Base-by-base conservation (phyloP, 305 asterid species). In the Plantago lanceolata region DNA sequence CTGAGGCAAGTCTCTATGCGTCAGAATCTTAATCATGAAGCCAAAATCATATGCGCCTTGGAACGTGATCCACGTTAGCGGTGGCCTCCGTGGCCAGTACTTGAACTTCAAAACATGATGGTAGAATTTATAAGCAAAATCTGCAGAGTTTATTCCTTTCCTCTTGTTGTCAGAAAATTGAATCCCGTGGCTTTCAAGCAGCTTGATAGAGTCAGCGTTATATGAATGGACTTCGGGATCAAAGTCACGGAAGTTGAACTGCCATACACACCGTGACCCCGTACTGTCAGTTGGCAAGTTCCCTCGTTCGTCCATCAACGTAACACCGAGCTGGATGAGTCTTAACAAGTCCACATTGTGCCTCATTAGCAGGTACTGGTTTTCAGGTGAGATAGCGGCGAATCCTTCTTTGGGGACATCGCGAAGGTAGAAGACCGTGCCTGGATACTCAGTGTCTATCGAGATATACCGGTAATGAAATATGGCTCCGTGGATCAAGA, bases 11-110 rank as follows among this genome's bases (percentile, higher is more conserved):
- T 60, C 40, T 26, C 48, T 18, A 9, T 58, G 52, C 6, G 66
- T 75, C 53, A 79, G 55, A 2, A 76, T 40, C 67, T 76, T 79
- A 4, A 79, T 49, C 19, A 79, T 14, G 57, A 66, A 73, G 1
- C 79, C 84, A 2, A 79, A 58, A 19, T 79, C 84, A 20, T 73
- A 68, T n/a, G 70, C 51, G 24, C 73, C 59, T 35, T 79, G 84
- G 37, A 76, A 79, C 26, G 77, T 53, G 3, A 76, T 55, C 81
- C 81, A 79, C 0, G 71, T 75, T 9, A 60, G 15, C 2, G 2
- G 3, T 5, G 0, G 29, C 56, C 3, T 8, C 15, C 20, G 1
- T 4, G 28, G 13, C 1, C 4, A 14, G 53, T 19, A 13, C 4
- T 1, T 14, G 24, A 19, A 51, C 26, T 8, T 37, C 44, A 37